These are phyloP conservation scores for Starmera stellimalicola DNA, from an alignment of 1,139 yeast species.

Conservation along the genomic window DNA sequence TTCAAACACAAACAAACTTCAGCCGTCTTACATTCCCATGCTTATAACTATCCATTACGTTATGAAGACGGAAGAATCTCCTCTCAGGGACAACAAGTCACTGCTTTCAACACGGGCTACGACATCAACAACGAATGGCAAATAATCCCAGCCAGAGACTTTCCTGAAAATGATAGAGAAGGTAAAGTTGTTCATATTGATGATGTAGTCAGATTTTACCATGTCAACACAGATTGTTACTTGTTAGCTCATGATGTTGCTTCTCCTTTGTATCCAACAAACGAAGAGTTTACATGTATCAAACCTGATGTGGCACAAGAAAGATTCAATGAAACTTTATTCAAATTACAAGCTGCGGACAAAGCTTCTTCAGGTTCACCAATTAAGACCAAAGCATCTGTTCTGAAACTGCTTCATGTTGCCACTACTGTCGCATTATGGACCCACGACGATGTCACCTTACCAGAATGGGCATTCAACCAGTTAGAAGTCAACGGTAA, in stretches of 20 bases:
- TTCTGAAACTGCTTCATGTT: conserved; percentile 65
- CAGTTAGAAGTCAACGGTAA: conserved; percentile 96
- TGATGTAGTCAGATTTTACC: conserved; percentile 72
- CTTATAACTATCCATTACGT: conserved; percentile 66
- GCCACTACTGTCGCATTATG: conserved; percentile 91
- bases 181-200: conserved; percentile 47
- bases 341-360: conserved; percentile 58
- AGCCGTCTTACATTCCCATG: conserved; percentile 77
- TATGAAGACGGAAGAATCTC: conserved; percentile 96
- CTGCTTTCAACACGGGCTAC: conserved; percentile 44
- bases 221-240: conserved; percentile 69
- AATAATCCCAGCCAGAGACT: conserved; percentile 55
- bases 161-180: conserved; percentile 26
- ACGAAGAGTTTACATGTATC: conserved; percentile 83
- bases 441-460: conserved; percentile 74
- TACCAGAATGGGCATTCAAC: conserved; percentile 91
- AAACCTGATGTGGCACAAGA: conserved; percentile 44
- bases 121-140: conserved; percentile 83
- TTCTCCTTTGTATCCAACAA: conserved; percentile 83
- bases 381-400: conserved; percentile 62
- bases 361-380: conserved; percentile 38
- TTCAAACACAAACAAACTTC: conserved; percentile 69
- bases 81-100: conserved; percentile 91
- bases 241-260: conserved; percentile 94
- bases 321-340: conserved; percentile 66